Evolutionary conservation across 148 eudicot genomes (phyloP).

Genomic region (Rhododendron henanense): DNA sequence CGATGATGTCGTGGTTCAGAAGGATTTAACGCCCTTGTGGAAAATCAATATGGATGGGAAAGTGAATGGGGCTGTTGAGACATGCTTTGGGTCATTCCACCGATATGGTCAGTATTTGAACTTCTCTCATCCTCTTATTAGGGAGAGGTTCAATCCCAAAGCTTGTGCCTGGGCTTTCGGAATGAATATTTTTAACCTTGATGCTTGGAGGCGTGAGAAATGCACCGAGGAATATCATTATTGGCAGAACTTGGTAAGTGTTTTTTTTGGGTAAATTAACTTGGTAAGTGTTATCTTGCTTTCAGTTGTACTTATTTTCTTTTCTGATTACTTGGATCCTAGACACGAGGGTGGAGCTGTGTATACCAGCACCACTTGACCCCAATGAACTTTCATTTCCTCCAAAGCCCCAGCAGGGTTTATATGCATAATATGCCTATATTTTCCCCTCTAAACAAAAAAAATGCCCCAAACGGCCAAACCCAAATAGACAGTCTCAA

Average conservation of each 20-base stretch:
- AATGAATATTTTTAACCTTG: slow-evolving; percentile 85
- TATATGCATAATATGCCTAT: not conserved
- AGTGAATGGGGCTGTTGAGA: slow-evolving; percentile 84
- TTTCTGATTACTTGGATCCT: not conserved
- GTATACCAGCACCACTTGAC: not conserved
- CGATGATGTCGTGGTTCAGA: slow-evolving; percentile 96
- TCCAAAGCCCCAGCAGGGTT: not conserved
- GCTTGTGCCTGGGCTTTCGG: slow-evolving; percentile 95
- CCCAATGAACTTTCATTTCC: not conserved
- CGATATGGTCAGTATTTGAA: slow-evolving; percentile 80
- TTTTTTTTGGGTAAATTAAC: no score
- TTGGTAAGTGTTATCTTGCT: not conserved
- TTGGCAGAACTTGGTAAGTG: slow-evolving; percentile 72
- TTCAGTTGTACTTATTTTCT: not conserved
- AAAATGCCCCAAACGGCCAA: not conserved
- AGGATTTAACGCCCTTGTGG: slow-evolving; percentile 88
- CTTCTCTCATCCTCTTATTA: slow-evolving; percentile 81
- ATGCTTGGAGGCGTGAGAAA: slow-evolving; percentile 89
- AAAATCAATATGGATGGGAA: slow-evolving; percentile 75
- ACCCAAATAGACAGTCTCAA: not conserved
- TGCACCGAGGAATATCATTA: slow-evolving; percentile 77
- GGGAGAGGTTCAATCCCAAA: slow-evolving; percentile 73
- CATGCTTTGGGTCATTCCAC: slow-evolving; percentile 92
- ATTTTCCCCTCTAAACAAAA: not conserved
- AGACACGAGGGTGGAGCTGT: not conserved